Percentiles rank a stretch among this genome's conserved stretches.
phyloP scores from a whole-genome alignment of 805 yeast genomes.

The Wickerhamiella dianesei region DNA sequence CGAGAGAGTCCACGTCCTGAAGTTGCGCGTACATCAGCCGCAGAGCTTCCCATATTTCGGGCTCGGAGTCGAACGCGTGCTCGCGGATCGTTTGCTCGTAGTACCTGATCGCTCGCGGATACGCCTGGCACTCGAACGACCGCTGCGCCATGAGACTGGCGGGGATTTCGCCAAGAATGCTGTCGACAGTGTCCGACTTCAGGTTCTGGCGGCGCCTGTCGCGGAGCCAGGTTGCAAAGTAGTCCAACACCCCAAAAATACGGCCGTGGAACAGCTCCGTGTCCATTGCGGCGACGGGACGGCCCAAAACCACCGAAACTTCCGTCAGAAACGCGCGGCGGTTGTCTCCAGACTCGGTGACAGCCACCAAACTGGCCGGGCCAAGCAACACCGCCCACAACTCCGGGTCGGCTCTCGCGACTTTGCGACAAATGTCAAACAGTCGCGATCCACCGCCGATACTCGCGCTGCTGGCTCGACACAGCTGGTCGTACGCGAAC shows the following conservation, averaged over 20 bases:
- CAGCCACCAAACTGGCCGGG: constrained; percentile 53
- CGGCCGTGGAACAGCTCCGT: constrained; percentile 56
- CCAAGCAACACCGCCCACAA: constrained; percentile 65
- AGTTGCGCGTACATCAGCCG: constrained; percentile 73
- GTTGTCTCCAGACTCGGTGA: constrained; percentile 35
- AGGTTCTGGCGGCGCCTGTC: constrained; percentile 14
- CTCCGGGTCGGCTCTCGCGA: constrained; percentile 38
- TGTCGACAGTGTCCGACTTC: constrained; percentile 11
- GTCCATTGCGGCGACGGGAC: constrained; percentile 34
- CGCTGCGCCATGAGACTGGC: constrained; percentile 58
- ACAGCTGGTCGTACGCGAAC: constrained; percentile 54
- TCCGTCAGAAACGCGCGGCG: constrained; percentile 41
- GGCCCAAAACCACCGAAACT: constrained; percentile 35
- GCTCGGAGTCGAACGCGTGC: constrained; percentile 19
- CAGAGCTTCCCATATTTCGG: constrained; percentile 26
- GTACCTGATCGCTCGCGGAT: constrained; percentile 75
- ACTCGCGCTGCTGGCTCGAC: constrained; percentile 26
- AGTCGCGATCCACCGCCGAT: constrained; percentile 28
- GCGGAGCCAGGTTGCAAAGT: constrained; percentile 60
- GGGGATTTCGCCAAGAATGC: constrained; percentile 31
- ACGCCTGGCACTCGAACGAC: constrained; percentile 71
- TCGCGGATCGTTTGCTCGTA: constrained; percentile 60
- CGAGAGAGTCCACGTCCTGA: constrained; percentile 80
- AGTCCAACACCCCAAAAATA: constrained; percentile 68
- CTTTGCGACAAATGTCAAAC: constrained; percentile 49